These are phyloP conservation scores for Pinus tabuliformis DNA, from an alignment of 75 land plant genomes.

Conservation along the genomic window DNA sequence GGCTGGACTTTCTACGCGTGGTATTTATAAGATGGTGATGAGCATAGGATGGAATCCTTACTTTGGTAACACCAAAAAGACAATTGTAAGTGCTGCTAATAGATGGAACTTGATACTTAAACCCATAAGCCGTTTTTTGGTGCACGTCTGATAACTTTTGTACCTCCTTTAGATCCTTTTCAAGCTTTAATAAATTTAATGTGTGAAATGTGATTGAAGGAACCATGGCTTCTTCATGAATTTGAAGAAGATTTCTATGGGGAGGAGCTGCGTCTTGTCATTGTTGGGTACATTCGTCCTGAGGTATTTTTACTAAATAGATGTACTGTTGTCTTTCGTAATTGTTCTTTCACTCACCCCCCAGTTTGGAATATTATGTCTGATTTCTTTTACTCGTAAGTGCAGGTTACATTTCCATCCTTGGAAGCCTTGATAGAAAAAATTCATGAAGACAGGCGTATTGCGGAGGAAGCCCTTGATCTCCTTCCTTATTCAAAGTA, in stretches of 20 bases:
- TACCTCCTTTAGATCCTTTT: neutral
- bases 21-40: constrained; percentile 98
- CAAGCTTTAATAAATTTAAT: neutral
- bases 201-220: constrained; percentile 38
- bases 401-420: constrained; percentile 87
- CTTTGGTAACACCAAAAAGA: constrained; percentile 86
- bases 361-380: neutral
- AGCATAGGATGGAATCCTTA: constrained; percentile 99
- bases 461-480: constrained; percentile 87
- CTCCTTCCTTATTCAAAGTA: constrained; percentile 61
- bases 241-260: constrained; percentile 95
- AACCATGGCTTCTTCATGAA: constrained; percentile 97
- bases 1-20: constrained; percentile 82
- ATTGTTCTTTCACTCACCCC: neutral
- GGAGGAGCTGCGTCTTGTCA: constrained; percentile 78
- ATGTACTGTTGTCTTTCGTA: neutral
- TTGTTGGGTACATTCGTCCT: constrained; percentile 96
- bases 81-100: constrained; percentile 63
- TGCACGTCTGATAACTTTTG: neutral
- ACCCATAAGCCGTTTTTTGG: neutral
- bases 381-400: constrained; percentile 6
- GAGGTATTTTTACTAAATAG: constrained; percentile 55
- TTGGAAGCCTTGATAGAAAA: constrained; percentile 73
- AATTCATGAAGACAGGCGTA: constrained; percentile 80
- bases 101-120: too few species aligned